Evolutionary conservation across 2,329 filamentous ascomycete genomes (phyloP).

Genomic region (Coniochaeta prunicola): DNA sequence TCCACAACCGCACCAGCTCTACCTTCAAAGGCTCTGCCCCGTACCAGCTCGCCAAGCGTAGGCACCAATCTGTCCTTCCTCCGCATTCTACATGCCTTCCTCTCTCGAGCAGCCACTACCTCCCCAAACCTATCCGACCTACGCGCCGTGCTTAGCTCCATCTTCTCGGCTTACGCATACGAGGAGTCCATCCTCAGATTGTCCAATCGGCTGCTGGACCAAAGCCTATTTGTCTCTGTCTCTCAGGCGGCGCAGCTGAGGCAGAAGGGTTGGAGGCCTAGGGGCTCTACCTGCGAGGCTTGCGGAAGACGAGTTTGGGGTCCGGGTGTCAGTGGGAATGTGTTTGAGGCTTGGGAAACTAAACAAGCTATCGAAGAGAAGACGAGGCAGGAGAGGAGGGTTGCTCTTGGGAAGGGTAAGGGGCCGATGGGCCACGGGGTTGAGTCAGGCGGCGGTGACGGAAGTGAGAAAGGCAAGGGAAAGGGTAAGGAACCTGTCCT

Average conservation of each 20-base stretch:
- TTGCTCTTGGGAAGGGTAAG: slow-evolving; percentile 29
- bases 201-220: slow-evolving; percentile 79
- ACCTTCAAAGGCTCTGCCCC: slow-evolving; percentile 22
- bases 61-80: slow-evolving; percentile 71
- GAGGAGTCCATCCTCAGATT: slow-evolving; percentile 83
- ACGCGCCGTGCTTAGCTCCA: slow-evolving; percentile 74
- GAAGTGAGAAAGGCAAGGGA: slow-evolving; percentile 34
- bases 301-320: slow-evolving; percentile 85
- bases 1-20: slow-evolving; percentile 53
- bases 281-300: slow-evolving; percentile 79
- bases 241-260: slow-evolving; percentile 65
- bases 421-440: slow-evolving; percentile 10
- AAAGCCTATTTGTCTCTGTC: slow-evolving; percentile 82
- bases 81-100: slow-evolving; percentile 80
- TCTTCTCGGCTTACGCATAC: slow-evolving; percentile 93
- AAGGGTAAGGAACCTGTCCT: slow-evolving; percentile 47
- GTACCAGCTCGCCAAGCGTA: slow-evolving; percentile 20
- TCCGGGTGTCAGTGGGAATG: slow-evolving; percentile 66
- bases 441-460: slow-evolving; percentile 7
- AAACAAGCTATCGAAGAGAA: slow-evolving; percentile 40
- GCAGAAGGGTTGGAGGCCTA: slow-evolving; percentile 81
- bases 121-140: slow-evolving; percentile 85
- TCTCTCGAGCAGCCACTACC: slow-evolving; percentile 70
- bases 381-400: slow-evolving; percentile 27
- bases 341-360: slow-evolving; percentile 79